Conservation (phyloP, 495 filamentous ascomycete species). For the Tuber borchii region DNA sequence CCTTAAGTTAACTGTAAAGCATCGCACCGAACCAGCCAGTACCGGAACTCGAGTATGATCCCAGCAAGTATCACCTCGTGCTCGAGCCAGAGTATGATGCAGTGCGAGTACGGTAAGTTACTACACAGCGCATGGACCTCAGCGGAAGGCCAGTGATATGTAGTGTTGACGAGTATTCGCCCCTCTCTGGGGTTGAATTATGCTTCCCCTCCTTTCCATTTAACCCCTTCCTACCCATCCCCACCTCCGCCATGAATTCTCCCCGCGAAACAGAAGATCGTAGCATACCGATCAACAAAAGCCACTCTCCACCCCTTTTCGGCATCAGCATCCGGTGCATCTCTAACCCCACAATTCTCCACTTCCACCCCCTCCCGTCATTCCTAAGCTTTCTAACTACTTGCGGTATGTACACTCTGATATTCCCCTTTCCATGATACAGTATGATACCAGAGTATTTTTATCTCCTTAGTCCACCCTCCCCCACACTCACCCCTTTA, state of each 20-base stretch:
- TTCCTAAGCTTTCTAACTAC: background rate
- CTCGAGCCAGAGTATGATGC: background rate
- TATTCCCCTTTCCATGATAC: background rate
- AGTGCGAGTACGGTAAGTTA: background rate
- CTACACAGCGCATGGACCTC: background rate
- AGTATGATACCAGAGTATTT: background rate
- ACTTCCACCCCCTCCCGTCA: background rate
- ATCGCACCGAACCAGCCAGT: background rate
- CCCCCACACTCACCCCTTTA: background rate
- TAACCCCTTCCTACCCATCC: background rate
- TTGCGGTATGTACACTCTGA: conserved; percentile 1
- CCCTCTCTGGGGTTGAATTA: background rate
- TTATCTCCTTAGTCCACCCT: background rate
- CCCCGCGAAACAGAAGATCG: background rate
- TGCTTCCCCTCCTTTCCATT: background rate
- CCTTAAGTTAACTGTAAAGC: background rate
- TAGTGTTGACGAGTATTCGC: background rate
- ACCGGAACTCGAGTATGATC: background rate
- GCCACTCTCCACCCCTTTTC: background rate
- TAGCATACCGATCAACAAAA: background rate
- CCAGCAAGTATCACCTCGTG: background rate
- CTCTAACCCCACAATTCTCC: background rate
- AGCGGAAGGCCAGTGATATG: background rate
- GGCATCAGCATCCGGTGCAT: background rate
- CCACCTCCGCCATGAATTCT: background rate